These are phyloP conservation scores for Lodderomyces jiufengensis DNA, from an alignment of 1,139 yeast genomes.

Conservation along the genomic window DNA sequence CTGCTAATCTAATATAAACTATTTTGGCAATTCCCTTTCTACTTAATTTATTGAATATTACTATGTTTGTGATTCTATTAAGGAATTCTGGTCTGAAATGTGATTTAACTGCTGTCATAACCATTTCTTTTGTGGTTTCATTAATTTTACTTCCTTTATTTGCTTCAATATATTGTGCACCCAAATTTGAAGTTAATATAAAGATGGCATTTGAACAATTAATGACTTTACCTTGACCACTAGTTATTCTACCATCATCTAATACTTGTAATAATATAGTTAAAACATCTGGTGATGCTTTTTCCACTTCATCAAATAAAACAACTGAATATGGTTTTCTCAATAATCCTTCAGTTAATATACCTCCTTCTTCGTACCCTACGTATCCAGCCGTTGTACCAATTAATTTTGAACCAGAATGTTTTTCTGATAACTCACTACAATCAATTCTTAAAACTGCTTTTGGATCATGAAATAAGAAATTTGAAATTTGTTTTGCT, in stretches of 20 bases:
- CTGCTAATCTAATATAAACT: constrained; percentile 76
- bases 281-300: constrained; percentile 98
- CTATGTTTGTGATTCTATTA: constrained; percentile 90
- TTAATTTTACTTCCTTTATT: constrained; percentile 64
- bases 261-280: constrained; percentile 86
- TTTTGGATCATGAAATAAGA: constrained; percentile 90
- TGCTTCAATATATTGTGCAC: constrained; percentile 83
- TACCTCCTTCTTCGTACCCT: constrained; percentile 98
- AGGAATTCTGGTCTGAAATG: constrained; percentile 98
- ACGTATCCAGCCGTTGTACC: constrained; percentile 99
- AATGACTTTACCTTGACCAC: constrained; percentile 89
- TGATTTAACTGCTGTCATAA: constrained; percentile 77
- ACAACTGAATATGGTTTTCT: constrained; percentile 94
- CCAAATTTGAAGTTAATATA: constrained; percentile 96
- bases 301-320: constrained; percentile 93
- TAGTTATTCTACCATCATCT: constrained; percentile 95
- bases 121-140: constrained; percentile 65
- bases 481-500: constrained; percentile 94
- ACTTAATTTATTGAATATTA: constrained; percentile 87
- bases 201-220: constrained; percentile 90
- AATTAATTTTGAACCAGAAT: constrained; percentile 88
- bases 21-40: constrained; percentile 90
- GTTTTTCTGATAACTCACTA: constrained; percentile 92
- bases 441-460: constrained; percentile 98
- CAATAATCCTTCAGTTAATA: constrained; percentile 84